Conservation (phyloP, 2,329 filamentous ascomycete genomes). For the Pseudogymnoascus sp. region DNA sequence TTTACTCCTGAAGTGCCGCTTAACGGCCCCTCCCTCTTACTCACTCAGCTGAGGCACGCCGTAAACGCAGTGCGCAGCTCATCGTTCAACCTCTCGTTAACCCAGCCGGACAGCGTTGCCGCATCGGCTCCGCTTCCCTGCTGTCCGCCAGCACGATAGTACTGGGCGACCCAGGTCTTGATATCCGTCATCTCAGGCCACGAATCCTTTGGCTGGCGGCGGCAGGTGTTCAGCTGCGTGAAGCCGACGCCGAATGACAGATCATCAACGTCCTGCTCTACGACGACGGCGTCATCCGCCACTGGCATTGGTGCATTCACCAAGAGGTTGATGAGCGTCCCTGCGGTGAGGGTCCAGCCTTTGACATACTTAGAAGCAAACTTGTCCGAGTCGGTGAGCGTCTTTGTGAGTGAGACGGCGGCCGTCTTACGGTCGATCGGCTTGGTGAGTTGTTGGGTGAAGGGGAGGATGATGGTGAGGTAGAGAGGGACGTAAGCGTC, state of each 20-base stretch:
- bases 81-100: constrained; percentile 2
- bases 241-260: constrained; percentile 92
- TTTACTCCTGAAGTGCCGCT: neutral
- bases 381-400: constrained; percentile 73
- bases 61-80: neutral
- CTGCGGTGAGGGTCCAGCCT: constrained; percentile 86
- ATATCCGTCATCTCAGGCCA: constrained; percentile 80
- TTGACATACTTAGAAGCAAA: constrained; percentile 79
- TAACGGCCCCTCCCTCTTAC: neutral
- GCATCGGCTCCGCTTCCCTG: neutral
- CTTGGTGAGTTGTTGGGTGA: constrained; percentile 79
- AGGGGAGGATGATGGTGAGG: constrained; percentile 74
- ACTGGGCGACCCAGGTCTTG: constrained; percentile 61
- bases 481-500: constrained; percentile 81
- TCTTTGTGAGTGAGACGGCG: constrained; percentile 88
- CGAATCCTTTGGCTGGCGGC: constrained; percentile 63
- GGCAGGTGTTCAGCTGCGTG: constrained; percentile 87
- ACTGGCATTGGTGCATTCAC: constrained; percentile 72
- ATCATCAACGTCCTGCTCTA: constrained; percentile 88
- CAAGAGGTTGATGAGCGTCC: constrained; percentile 79
- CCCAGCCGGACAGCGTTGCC: neutral
- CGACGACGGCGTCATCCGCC: constrained; percentile 65
- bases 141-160: constrained; percentile 14
- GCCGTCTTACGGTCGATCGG: constrained; percentile 89
- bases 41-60: neutral